Base-by-base conservation (phyloP, 495 filamentous ascomycete genomes). In the Penicilliopsis zonata region DNA sequence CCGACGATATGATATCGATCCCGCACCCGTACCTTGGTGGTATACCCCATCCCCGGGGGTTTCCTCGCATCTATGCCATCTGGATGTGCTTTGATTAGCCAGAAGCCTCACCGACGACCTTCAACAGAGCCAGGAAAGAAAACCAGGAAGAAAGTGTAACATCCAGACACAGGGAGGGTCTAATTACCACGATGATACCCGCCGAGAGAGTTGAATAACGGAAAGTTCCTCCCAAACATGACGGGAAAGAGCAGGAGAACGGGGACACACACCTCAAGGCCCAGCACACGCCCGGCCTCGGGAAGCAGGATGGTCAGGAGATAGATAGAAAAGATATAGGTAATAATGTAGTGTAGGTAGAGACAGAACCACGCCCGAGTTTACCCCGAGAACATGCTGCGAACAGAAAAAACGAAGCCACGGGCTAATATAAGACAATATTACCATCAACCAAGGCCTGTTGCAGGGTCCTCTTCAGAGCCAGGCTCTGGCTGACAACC, bases 1-100 rank as follows among this genome's bases (percentile, higher is more conserved):
- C 90, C 90, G 31, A 99, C 74, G 44, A 99, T 84, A 36, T 88
- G 81, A 63, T 99, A 99, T 38, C 76, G 76, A 50, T 96, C 88
- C 24, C 75, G 78, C 15, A 98, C 82, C 24, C 81, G 72, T 31
- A 94, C 84, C 52, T 94, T 93, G 51, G 77, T 86, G 48, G 77
- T 78, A 52, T 93, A 94, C 21, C 62, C 57, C 37, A 37, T 44
- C 6, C 49, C 57, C 7, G 59, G 48, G 17, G 64, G 48, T 43
- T 60, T 65, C 33, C 59, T 55, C 15, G 59, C 39, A 31, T 67
- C 61, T 42, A 53, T 13, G 15, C 40, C 39, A 35, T 65, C 57
- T 69, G 25, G 17, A 32, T 10, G 14, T 12, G 10, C 4, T 5
- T 5, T 5, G 10, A 27, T 27, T 27, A 27, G 25, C 25, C n/a